phyloP scores from a whole-genome alignment of 129 eudicot genomes.

The Rutidosis leptorrhynchoides region DNA sequence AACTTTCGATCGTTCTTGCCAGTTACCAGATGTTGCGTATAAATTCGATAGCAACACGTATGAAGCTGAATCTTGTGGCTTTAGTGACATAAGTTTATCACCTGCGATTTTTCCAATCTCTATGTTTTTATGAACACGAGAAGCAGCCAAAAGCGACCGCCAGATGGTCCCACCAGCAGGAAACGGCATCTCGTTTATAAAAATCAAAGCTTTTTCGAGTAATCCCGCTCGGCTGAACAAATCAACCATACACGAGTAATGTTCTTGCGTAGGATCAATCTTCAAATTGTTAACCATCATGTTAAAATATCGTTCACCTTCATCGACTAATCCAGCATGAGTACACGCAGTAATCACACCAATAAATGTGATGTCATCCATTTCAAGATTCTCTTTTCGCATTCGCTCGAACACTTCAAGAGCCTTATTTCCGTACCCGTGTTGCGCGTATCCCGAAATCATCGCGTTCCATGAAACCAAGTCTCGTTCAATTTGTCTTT shows the following conservation, averaged over 20 bases:
- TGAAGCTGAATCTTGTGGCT: constrained; percentile 80
- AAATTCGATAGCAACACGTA: constrained; percentile 81
- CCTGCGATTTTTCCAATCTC: constrained; percentile 81
- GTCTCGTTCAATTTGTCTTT: constrained; percentile 66
- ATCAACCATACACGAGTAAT: constrained; percentile 92
- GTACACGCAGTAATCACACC: constrained; percentile 94
- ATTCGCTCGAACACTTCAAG: constrained; percentile 68
- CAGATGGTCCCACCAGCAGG: constrained; percentile 72
- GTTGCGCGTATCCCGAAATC: constrained; percentile 87
- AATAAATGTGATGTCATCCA: constrained; percentile 81
- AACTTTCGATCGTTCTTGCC: constrained; percentile 72
- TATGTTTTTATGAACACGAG: constrained; percentile 67
- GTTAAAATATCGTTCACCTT: constrained; percentile 70
- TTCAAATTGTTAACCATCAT: constrained; percentile 64
- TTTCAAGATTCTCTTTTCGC: constrained; percentile 42
- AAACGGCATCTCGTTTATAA: constrained; percentile 66
- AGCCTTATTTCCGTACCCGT: constrained; percentile 75
- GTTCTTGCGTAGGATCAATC: constrained; percentile 68
- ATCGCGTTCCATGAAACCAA: constrained; percentile 90
- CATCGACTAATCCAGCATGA: constrained; percentile 76
- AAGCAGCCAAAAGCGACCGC: constrained; percentile 84
- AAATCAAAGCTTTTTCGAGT: constrained; percentile 63
- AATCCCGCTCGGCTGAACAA: constrained; percentile 83
- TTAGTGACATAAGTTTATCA: constrained; percentile 58
- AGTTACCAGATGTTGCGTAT: constrained; percentile 64